These are phyloP conservation scores for Zalerion maritima DNA, from an alignment of 495 filamentous ascomycete genomes.

Conservation along the genomic window DNA sequence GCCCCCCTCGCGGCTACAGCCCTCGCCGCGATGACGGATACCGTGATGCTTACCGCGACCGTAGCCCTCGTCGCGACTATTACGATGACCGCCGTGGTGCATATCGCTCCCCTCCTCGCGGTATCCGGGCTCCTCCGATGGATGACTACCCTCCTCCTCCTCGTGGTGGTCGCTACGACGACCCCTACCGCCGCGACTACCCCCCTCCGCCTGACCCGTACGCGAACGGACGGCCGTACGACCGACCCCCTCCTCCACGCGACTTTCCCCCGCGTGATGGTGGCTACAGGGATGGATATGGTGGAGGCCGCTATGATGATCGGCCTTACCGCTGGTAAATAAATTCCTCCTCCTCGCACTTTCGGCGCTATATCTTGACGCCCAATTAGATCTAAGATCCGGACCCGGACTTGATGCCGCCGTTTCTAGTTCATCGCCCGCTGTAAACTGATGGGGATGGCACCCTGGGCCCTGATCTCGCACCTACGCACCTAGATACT, in stretches of 20 bases:
- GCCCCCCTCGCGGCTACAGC: slow-evolving; percentile 67
- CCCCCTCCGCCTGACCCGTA: slow-evolving; percentile 46
- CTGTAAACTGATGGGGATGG: too few relatives aligned
- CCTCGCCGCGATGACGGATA: slow-evolving; percentile 46
- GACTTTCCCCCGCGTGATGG: slow-evolving; percentile 38
- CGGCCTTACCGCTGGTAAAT: slow-evolving; percentile 31
- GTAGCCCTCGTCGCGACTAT: slow-evolving; percentile 66
- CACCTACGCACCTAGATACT: too few relatives aligned
- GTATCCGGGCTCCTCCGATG: slow-evolving; percentile 51
- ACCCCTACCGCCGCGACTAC: slow-evolving; percentile 47
- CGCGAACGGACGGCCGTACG: slow-evolving; percentile 47
- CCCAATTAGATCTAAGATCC: too few relatives aligned
- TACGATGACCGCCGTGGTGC: slow-evolving; percentile 73
- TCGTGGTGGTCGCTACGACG: slow-evolving; percentile 43
- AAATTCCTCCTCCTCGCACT: too few relatives aligned
- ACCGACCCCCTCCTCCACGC: slow-evolving; percentile 40
- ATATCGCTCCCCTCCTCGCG: slow-evolving; percentile 62
- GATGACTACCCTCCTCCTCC: slow-evolving; percentile 62
- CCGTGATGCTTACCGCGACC: slow-evolving; percentile 68
- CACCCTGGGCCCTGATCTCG: too few relatives aligned
- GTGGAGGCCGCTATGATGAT: slow-evolving; percentile 25
- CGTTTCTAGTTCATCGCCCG: too few relatives aligned
- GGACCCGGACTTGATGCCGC: too few relatives aligned
- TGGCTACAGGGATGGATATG: slow-evolving; percentile 31
- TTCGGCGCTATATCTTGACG: too few relatives aligned